Base-by-base conservation (phyloP, 139 green algal genomes). In the Coelastrella sp. region DNA sequence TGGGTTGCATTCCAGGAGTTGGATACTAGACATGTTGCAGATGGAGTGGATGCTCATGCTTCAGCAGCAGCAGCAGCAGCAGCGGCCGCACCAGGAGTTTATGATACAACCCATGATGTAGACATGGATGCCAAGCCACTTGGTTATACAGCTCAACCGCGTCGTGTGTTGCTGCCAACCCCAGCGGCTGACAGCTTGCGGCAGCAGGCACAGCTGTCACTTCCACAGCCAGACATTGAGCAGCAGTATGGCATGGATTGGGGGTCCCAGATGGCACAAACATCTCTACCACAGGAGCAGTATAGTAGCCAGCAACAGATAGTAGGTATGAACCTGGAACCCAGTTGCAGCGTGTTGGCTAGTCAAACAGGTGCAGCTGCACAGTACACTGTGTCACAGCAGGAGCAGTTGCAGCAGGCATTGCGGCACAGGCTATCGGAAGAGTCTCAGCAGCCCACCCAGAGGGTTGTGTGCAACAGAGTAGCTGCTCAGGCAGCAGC, bases 121-220 rank as follows among this genome's bases (percentile, higher is more conserved):
- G 71, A 53, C 32, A 27, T 27, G 41, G n/a, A 3, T 51, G 13
- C n/a, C n/a, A 30, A n/a, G 2, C 2, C 71, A 8, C n/a, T 35
- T 41, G 62, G 34, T 57, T 30, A 7, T 19, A 50, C 71, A 63
- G 41, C 71, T 30, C 38, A 48, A 60, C 13, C 41, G n/a, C n/a
- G 40, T 41, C 40, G 11, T 19, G n/a, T 53, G 38, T 41, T 59
- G 40, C 21, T 78, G 40, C 69, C 45, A 21, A 3, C 38, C 37
- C 21, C 38, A 35, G 69, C 37, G 25, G 6, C 68, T 32, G 68
- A 38, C 13, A 37, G 11, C 71, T 15, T n/a, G 15, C 73, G 50
- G 50, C 73, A 81, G 50, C 73, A 81, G 73, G n/a, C 38, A 50
- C 48, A 81, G 48, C 48, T 48, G 73, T 30, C n/a, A n/a, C n/a